These are phyloP conservation scores for Paragyromitra xinjiangensis DNA, from an alignment of 495 filamentous ascomycete genomes.

Conservation along the genomic window DNA sequence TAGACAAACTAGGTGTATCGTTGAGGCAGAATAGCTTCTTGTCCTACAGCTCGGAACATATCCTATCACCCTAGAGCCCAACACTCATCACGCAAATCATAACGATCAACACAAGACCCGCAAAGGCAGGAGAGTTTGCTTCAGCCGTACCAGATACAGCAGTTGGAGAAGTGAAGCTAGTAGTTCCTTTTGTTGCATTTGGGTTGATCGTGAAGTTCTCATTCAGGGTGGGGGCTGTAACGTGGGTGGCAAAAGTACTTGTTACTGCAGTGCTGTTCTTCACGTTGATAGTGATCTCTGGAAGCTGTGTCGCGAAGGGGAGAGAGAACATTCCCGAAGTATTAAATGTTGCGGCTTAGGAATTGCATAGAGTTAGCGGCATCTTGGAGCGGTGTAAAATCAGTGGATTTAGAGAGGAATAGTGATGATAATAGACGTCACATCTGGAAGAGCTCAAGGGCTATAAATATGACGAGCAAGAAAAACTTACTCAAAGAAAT, in stretches of 20 bases:
- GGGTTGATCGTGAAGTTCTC: not conserved
- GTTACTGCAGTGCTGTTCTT: not conserved
- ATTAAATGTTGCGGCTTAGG: not conserved
- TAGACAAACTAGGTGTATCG: not conserved
- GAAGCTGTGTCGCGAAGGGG: not conserved
- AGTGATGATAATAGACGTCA: not conserved
- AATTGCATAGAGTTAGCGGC: not conserved
- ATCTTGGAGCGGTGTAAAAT: not conserved
- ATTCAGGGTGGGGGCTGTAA: not conserved
- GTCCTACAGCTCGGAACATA: too few relatives aligned
- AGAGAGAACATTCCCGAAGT: not conserved
- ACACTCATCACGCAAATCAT: not conserved
- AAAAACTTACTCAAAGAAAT: not conserved
- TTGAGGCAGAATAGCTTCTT: not conserved
- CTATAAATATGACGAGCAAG: too few relatives aligned
- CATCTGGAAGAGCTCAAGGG: too few relatives aligned
- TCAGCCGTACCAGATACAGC: not conserved
- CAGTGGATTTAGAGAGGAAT: too few relatives aligned
- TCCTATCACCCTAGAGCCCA: not conserved
- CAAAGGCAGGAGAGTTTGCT: not conserved
- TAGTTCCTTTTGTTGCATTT: not conserved
- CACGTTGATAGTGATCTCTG: not conserved
- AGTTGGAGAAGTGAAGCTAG: not conserved
- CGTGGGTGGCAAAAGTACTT: not conserved
- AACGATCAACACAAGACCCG: not conserved